Conservation (phyloP, 495 filamentous ascomycete species). For the Talaromyces stipitatus region DNA sequence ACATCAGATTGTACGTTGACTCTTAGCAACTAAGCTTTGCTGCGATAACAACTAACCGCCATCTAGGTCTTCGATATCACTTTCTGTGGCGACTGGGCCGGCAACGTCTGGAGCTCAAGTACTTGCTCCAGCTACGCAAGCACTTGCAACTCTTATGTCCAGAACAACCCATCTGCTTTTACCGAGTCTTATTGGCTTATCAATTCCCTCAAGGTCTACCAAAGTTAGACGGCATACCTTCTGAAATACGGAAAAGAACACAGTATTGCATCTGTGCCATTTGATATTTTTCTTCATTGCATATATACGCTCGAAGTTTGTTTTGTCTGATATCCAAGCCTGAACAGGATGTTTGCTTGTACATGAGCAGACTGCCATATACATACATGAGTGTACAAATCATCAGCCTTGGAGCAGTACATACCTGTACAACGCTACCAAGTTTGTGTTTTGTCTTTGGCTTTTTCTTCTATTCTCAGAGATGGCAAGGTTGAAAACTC, state of each 20-base stretch:
- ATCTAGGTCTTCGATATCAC: conserved; percentile 53
- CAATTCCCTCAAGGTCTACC: conserved; percentile 56
- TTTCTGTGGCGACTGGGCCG: conserved; percentile 62
- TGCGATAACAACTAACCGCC: neutral
- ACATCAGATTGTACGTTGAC: conserved; percentile 48
- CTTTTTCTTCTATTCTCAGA: neutral
- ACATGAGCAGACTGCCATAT: neutral
- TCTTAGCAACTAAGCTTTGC: neutral
- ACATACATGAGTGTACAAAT: neutral
- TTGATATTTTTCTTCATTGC: neutral
- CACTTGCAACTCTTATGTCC: conserved; percentile 54
- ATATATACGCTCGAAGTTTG: neutral
- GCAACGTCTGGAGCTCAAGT: conserved; percentile 28
- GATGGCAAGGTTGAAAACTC: neutral
- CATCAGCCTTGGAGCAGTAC: no score
- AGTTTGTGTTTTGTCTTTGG: neutral
- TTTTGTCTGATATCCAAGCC: neutral
- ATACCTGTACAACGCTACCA: neutral
- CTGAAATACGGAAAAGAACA: neutral
- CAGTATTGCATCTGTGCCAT: neutral
- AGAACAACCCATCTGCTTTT: conserved; percentile 55
- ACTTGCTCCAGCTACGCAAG: conserved; percentile 29
- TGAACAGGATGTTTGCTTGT: neutral
- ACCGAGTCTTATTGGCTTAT: conserved; percentile 59
- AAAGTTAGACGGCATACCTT: conserved; percentile 13